Percentiles rank a stretch among this genome's conserved stretches.
These are phyloP conservation scores for Torulaspora maleeae DNA, from an alignment of 805 yeast species.

Conservation along the genomic window DNA sequence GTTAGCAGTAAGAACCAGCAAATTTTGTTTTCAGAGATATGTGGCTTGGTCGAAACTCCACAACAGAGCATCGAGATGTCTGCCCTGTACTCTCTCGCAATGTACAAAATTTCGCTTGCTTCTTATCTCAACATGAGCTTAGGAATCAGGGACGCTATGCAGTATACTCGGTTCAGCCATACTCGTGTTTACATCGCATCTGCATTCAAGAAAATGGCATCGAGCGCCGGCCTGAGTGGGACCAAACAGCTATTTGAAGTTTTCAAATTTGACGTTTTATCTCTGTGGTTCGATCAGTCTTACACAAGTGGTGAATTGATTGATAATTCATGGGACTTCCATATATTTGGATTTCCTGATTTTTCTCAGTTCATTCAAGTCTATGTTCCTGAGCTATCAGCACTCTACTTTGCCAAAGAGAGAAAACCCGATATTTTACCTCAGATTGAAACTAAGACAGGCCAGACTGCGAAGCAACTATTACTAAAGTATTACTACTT, in stretches of 20 bases:
- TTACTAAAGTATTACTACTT: slow-evolving; percentile 15
- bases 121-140: slow-evolving; percentile 24
- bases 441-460: slow-evolving; percentile 5
- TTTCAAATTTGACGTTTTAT: slow-evolving; percentile 24
- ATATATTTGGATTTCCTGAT: slow-evolving; percentile 21
- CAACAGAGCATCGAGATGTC: slow-evolving; percentile 28
- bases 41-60: slow-evolving; percentile 21
- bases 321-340: slow-evolving; percentile 18
- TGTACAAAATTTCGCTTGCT: slow-evolving; percentile 18
- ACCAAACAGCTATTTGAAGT: slow-evolving; percentile 19
- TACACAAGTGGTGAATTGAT: background rate
- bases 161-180: slow-evolving; percentile 11
- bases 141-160: slow-evolving; percentile 17
- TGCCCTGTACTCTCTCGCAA: slow-evolving; percentile 23
- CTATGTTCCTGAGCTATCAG: slow-evolving; percentile 21
- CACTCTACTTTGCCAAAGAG: slow-evolving; percentile 20
- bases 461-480: slow-evolving; percentile 11
- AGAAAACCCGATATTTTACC: slow-evolving; percentile 10
- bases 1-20: slow-evolving; percentile 28
- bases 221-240: background rate
- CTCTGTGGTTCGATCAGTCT: slow-evolving; percentile 16
- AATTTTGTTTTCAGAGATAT: slow-evolving; percentile 30
- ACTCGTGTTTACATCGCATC: slow-evolving; percentile 20
- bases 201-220: slow-evolving; percentile 11
- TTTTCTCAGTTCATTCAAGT: slow-evolving; percentile 11